Evolutionary conservation across 495 filamentous ascomycete species (phyloP), one percentile per base, ranked within the genome.

Genomic region (Aspergillus nidulans): DNA sequence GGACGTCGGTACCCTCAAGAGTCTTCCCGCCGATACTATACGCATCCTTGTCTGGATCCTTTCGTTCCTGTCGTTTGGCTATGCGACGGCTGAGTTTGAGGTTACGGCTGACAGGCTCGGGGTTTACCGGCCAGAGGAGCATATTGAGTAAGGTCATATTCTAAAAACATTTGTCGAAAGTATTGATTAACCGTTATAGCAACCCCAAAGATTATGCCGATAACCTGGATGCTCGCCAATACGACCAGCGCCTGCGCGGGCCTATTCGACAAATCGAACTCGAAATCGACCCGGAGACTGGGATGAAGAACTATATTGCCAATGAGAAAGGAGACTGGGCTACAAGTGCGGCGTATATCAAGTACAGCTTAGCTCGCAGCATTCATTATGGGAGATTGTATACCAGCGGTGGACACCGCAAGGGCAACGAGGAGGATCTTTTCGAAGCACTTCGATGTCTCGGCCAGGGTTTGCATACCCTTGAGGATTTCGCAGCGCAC

Each of bases 301-400:
- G 90, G 12, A 96, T 98, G 92, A 98, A 98, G 73, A 97, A 97
- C 67, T 98, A 98, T 69, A 97, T 98, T 57, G 87, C 92, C 38
- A 97, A 97, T 60, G 94, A 97, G 67, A 67, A 63, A 7, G 90
- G 92, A 3, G 76, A 77, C 47, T 92, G 89, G 86, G 89, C 91
- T 0, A 98, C 94, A 9, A 95, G 90, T 45, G 66, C 85, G n/a
- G 92, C 88, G 32, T 98, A 96, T 63, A 79, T 98, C 56, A 88
- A 88, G 62, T 89, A 85, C 68, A 95, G 89, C 57, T 82, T 98
- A 55, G 75, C 79, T 18, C 82, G 94, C 34, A 84, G 86, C 63
- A 92, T 98, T 52, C 92, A 98, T 69, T 96, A 84, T 59, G 94
- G 92, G 10, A 80, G 94, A 20, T 65, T 92, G 36, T 98, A 96